Conservation (phyloP, 306 rosid species). For the Casuarina cunninghamiana region DNA sequence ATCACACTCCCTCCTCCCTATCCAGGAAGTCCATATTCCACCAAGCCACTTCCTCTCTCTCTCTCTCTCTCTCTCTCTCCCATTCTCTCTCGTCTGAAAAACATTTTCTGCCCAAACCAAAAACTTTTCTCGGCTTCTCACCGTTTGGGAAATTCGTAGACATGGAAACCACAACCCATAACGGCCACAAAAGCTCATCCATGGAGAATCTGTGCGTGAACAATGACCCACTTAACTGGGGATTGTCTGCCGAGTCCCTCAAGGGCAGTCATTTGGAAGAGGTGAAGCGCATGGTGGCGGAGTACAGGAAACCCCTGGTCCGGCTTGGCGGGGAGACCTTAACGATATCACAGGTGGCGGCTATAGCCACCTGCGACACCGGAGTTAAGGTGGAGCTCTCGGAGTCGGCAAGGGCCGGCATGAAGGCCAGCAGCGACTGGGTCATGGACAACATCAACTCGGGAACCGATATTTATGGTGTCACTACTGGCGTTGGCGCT, state of each 20-base stretch:
- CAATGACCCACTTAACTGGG: constrained; percentile 76
- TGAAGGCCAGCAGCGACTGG: constrained; percentile 95
- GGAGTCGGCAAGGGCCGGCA: constrained; percentile 65
- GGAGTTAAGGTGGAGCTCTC: constrained; percentile 60
- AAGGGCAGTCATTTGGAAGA: constrained; percentile 79
- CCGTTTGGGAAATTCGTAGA: background rate
- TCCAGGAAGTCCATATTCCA: constrained; percentile 27
- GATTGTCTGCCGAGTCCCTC: constrained; percentile 50
- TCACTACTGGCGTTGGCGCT: constrained; percentile 95
- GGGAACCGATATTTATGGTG: constrained; percentile 84
- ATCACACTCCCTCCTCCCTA: constrained; percentile 11
- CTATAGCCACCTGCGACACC: constrained; percentile 47
- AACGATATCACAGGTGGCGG: constrained; percentile 82
- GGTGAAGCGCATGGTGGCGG: constrained; percentile 88
- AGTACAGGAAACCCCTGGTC: constrained; percentile 62
- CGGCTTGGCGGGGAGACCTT: constrained; percentile 65
- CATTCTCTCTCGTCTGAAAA: background rate
- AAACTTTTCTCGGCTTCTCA: background rate
- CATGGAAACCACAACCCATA: constrained; percentile 41
- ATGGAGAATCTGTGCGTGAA: constrained; percentile 33
- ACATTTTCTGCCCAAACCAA: background rate
- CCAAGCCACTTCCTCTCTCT: constrained; percentile 19
- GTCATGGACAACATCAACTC: constrained; percentile 75
- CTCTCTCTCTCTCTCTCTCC: too few relatives aligned
- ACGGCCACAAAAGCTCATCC: background rate